Base-by-base conservation (phyloP, 2,329 filamentous ascomycete species). In the Monilinia fructicola region DNA sequence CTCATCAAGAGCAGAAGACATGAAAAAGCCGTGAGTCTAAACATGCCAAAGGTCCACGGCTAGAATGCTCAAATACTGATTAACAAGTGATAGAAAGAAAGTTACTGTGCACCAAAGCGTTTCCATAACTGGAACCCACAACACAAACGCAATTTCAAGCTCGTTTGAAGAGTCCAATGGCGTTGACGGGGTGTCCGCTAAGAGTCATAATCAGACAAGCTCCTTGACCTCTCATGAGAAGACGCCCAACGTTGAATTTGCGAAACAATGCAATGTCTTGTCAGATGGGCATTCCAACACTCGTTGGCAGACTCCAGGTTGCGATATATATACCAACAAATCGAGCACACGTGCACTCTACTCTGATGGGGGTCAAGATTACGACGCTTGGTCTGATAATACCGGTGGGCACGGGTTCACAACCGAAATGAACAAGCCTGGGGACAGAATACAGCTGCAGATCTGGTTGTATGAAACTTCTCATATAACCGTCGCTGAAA, bases 401-500 rank as follows among this genome's bases (percentile, higher is more conserved):
- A 58, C 44, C 3, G 63, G 54, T 52, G 44, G 63, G 23, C 42
- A 58, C n/a, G 63, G 42, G n/a, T 65, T 14, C 10, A 65, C 42
- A 14, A 52, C 53, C 40, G 31, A 65, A 28, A 14, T 46, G 42
- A 50, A 59, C 21, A 59, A n/a, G 18, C 31, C 42, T 5, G 18
- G 21, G 28, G 35, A 50, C 31, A 65, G 21, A 14, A 52, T 58
- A 14, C 63, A 65, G 23, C 40, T 65, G 26, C 42, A 65, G 21
- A 11, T 35, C 16, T 65, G 54, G 54, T 23, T 42, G 11, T 58
- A 40, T 40, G 54, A 52, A 54, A 65, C 44, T 59, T 65, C 28
- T 58, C 54, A 50, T 42, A 31, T 65, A 48, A 65, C 44, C 7
- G 16, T 65, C 21, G 63, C 54, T 40, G 63, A 59, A 21, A 65